Evolutionary conservation across 2,329 filamentous ascomycete species (phyloP).

Genomic region (Sporothrix inflata): DNA sequence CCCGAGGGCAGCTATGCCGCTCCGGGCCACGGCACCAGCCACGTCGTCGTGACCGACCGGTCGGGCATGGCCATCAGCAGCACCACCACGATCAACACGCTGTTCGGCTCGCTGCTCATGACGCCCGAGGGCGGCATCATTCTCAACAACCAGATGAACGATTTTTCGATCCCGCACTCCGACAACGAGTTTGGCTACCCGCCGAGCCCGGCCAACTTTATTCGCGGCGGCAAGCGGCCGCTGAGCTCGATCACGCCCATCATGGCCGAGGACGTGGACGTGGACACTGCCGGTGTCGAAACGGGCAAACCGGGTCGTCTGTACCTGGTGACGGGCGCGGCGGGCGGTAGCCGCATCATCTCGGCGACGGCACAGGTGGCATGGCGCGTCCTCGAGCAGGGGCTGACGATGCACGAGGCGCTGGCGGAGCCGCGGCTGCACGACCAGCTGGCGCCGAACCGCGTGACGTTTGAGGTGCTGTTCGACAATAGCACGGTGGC

Average conservation of each 20-base stretch:
- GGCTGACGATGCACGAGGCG: constrained; percentile 63
- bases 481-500: constrained; percentile 72
- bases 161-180: constrained; percentile 81
- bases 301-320: constrained; percentile 44
- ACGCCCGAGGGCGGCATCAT: constrained; percentile 83
- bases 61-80: constrained; percentile 76
- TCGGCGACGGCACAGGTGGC: constrained; percentile 79
- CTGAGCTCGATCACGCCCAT: constrained; percentile 81
- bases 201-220: constrained; percentile 78
- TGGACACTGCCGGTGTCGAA: constrained; percentile 57
- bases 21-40: constrained; percentile 66
- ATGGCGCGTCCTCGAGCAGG: constrained; percentile 72
- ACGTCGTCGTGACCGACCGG: constrained; percentile 71
- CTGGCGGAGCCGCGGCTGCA: constrained; percentile 73
- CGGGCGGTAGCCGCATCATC: constrained; percentile 83
- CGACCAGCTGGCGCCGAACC: constrained; percentile 77
- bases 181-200: constrained; percentile 84
- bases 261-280: constrained; percentile 67
- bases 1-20: constrained; percentile 46
- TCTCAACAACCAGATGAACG: constrained; percentile 72
- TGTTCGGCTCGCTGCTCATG: constrained; percentile 80
- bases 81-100: constrained; percentile 85
- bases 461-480: constrained; percentile 69
- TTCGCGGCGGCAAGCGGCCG: constrained; percentile 78
- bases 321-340: constrained; percentile 74